A percentile compares a stretch with the other conserved stretches of the same genome.
These are phyloP conservation scores for Pisolithus thermaeus DNA, from an alignment of 1,284 basidiomycete genomes.

Conservation along the genomic window DNA sequence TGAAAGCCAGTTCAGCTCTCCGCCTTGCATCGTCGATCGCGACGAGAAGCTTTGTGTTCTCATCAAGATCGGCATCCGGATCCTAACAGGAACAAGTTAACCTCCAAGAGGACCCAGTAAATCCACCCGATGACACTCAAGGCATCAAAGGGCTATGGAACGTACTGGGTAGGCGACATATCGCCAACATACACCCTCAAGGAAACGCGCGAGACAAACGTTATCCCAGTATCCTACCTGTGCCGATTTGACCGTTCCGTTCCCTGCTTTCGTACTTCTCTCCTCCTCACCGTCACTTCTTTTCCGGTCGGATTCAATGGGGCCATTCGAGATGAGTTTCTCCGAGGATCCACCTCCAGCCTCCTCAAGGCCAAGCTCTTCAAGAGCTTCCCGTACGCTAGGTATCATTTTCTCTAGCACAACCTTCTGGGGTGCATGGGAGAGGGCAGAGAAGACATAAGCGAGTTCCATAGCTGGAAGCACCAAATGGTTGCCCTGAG, in stretches of 20 bases:
- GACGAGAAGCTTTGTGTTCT: constrained; percentile 31
- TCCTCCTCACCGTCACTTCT: constrained; percentile 4
- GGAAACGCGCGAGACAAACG: constrained; percentile 74
- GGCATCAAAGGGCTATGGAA: constrained; percentile 4
- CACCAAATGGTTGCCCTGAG: constrained; percentile 64
- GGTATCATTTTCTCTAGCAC: constrained; percentile 54
- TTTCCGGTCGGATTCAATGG: background rate
- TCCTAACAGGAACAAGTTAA: constrained; percentile 33
- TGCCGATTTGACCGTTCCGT: constrained; percentile 39
- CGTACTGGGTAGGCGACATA: constrained; percentile 79
- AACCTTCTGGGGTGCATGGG: constrained; percentile 54
- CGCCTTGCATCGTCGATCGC: constrained; percentile 44
- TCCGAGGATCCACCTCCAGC: background rate
- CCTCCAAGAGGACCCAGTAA: background rate
- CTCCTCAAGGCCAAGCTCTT: constrained; percentile 25
- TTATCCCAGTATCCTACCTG: constrained; percentile 83
- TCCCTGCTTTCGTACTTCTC: constrained; percentile 22
- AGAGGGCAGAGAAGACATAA: constrained; percentile 72
- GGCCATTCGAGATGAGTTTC: background rate
- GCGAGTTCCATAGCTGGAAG: constrained; percentile 83
- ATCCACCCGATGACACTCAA: background rate
- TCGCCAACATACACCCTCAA: constrained; percentile 78
- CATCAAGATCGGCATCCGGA: constrained; percentile 44
- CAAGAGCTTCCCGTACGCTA: constrained; percentile 41
- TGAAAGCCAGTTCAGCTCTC: constrained; percentile 56